A percentile compares a stretch with the other conserved stretches of the same genome.
Conservation (phyloP, 495 filamentous ascomycete genomes). For the Aspergillus cristatus region DNA sequence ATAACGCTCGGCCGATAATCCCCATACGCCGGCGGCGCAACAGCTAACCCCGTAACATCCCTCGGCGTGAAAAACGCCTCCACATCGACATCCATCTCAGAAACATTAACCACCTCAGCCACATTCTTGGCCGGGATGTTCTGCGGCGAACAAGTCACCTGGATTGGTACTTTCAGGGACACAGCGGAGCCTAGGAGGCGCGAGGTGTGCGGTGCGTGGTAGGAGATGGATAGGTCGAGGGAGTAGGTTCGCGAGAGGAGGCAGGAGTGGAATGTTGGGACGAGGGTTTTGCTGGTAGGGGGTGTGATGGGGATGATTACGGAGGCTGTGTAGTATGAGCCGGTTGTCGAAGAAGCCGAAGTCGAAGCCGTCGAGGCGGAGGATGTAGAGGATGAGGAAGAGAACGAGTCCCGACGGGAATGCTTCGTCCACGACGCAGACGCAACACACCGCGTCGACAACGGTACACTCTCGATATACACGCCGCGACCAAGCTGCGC, state of each 20-base stretch:
- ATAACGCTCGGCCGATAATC: not conserved
- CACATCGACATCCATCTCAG: too few relatives aligned
- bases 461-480: slow-evolving; percentile 51
- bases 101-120: too few relatives aligned
- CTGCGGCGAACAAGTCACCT: slow-evolving; percentile 41
- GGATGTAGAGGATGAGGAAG: slow-evolving; percentile 4
- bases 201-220: slow-evolving; percentile 38
- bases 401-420: slow-evolving; percentile 52
- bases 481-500: slow-evolving; percentile 49
- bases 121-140: too few relatives aligned
- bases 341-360: slow-evolving; percentile 32
- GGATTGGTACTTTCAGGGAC: slow-evolving; percentile 57
- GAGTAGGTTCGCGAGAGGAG: slow-evolving; percentile 63
- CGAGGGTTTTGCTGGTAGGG: slow-evolving; percentile 52
- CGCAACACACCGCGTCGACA: slow-evolving; percentile 57
- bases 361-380: slow-evolving; percentile 24
- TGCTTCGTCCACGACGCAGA: slow-evolving; percentile 60
- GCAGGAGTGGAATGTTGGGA: slow-evolving; percentile 76
- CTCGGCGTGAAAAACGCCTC: slow-evolving; percentile 3
- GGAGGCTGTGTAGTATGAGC: slow-evolving; percentile 45
- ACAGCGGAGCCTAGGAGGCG: slow-evolving; percentile 31
- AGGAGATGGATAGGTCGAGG: slow-evolving; percentile 49
- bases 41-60: not conserved
- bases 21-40: not conserved
- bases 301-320: slow-evolving; percentile 58